Percentiles rank a stretch among this genome's conserved stretches.
Conservation (phyloP, 75 land plant species). For the Pseudotsuga menziesii region DNA sequence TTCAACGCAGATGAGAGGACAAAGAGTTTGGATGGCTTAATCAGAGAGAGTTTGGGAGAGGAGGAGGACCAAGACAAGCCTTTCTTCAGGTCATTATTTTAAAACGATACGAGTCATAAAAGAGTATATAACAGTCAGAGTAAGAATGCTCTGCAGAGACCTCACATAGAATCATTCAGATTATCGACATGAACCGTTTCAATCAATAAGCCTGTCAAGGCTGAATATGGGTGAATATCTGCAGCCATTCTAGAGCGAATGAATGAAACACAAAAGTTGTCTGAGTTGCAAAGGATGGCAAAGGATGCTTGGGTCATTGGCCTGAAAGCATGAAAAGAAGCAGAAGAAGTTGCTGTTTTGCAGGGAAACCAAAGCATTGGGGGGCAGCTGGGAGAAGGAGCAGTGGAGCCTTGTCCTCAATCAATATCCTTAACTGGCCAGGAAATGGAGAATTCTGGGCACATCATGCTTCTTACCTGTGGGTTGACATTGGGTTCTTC, state of each 20-base stretch:
- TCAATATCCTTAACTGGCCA: constrained; percentile 19
- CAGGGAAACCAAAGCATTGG: constrained; percentile 11
- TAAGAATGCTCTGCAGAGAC: constrained; percentile 16
- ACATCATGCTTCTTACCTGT: constrained; percentile 44
- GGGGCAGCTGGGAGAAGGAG: neutral
- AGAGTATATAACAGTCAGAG: constrained; percentile 21
- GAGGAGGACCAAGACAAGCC: constrained; percentile 12
- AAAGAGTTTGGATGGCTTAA: constrained; percentile 6
- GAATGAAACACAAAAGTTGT: constrained; percentile 24
- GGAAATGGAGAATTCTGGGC: constrained; percentile 7
- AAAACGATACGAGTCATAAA: constrained; percentile 28
- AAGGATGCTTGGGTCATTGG: constrained; percentile 38
- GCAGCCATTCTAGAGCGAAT: constrained; percentile 28
- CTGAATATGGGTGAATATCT: constrained; percentile 49
- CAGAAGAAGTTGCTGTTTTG: constrained; percentile 9
- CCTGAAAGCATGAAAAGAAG: constrained; percentile 30
- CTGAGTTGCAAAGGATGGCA: constrained; percentile 36
- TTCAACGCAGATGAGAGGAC: constrained; percentile 22
- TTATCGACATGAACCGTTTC: neutral
- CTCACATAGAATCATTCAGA: constrained; percentile 15
- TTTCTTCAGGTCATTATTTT: constrained; percentile 16
- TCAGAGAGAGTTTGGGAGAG: constrained; percentile 6
- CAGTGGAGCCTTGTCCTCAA: constrained; percentile 28
- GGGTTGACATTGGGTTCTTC: constrained; percentile 66
- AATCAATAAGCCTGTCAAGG: constrained; percentile 16